phyloP scores from a whole-genome alignment of 768 basidiomycete genomes.

The Pulveroboletus ravenelii region DNA sequence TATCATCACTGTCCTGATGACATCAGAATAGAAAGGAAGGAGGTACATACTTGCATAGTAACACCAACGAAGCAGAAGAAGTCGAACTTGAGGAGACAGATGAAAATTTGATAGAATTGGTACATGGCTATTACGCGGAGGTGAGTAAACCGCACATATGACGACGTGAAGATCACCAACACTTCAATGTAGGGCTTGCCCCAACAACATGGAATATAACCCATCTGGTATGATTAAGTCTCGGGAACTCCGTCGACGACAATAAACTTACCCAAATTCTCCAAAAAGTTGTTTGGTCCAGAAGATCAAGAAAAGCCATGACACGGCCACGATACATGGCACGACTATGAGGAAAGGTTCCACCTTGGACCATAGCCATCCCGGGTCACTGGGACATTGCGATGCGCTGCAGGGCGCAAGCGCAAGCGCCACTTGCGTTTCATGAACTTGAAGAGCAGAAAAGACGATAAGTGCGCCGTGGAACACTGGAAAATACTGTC shows the following conservation, averaged over 20 bases:
- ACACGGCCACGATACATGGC: slow-evolving; percentile 61
- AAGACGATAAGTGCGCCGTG: slow-evolving; percentile 71
- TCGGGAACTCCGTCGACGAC: background rate
- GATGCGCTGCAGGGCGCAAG: slow-evolving; percentile 32
- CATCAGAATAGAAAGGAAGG: background rate
- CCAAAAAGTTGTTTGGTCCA: slow-evolving; percentile 66
- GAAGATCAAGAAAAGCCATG: slow-evolving; percentile 65
- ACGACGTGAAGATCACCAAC: slow-evolving; percentile 36
- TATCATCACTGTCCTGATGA: background rate
- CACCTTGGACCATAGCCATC: slow-evolving; percentile 56
- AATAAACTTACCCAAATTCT: slow-evolving; percentile 69
- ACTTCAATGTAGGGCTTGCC: slow-evolving; percentile 79
- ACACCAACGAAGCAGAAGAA: slow-evolving; percentile 87
- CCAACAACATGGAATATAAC: slow-evolving; percentile 88
- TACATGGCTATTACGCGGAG: slow-evolving; percentile 62
- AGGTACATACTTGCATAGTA: slow-evolving; percentile 67
- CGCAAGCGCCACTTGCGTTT: slow-evolving; percentile 64
- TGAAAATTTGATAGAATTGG: slow-evolving; percentile 81
- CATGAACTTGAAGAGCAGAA: slow-evolving; percentile 70
- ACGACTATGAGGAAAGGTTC: slow-evolving; percentile 66
- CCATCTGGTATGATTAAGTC: slow-evolving; percentile 51
- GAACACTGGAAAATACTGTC: slow-evolving; percentile 43
- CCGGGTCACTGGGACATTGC: slow-evolving; percentile 47
- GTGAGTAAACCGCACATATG: background rate
- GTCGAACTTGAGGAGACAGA: slow-evolving; percentile 85